These are phyloP conservation scores for Citrus australasica DNA, from an alignment of 345 rosid genomes.

Conservation along the genomic window DNA sequence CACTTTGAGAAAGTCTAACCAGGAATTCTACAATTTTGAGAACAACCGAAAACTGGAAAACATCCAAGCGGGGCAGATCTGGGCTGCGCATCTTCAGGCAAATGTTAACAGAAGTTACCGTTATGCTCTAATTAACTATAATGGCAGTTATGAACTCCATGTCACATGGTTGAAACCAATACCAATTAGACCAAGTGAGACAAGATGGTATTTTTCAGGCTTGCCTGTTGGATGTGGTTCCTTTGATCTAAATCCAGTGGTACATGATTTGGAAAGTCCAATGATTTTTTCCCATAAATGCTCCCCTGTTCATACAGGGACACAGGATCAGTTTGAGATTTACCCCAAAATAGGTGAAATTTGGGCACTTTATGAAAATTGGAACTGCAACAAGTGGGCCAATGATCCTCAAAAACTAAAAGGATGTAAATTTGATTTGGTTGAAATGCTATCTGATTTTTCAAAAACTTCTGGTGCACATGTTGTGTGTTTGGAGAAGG, in stretches of 20 bases:
- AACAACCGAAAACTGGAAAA: not conserved
- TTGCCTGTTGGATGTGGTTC: conserved; percentile 11
- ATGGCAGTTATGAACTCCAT: not conserved
- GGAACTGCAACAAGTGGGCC: conserved; percentile 12
- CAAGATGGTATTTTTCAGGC: not conserved
- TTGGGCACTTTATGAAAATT: conserved; percentile 22
- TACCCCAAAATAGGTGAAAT: conserved; percentile 19
- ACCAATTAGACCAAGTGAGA: not conserved
- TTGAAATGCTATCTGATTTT: conserved; percentile 12
- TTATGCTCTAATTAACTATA: conserved; percentile 1
- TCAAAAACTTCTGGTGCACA: not conserved
- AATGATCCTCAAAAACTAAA: conserved; percentile 1
- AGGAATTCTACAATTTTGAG: conserved; percentile 11
- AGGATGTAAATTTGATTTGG: conserved; percentile 9
- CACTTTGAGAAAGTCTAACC: not conserved
- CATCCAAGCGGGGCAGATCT: not conserved
- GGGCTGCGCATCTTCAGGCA: not conserved
- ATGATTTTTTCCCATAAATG: conserved; percentile 12
- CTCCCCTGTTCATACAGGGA: not conserved
- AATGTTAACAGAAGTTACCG: not conserved
- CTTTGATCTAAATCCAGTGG: not conserved
- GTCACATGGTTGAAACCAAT: conserved; percentile 10
- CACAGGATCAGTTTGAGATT: conserved; percentile 2
- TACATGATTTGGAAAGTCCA: conserved; percentile 1
- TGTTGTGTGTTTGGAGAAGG: not conserved